Percentiles rank a stretch among this genome's conserved stretches.
Evolutionary conservation across 2,329 filamentous ascomycete genomes (phyloP).

Genomic region (Trichoderma pleuroti): DNA sequence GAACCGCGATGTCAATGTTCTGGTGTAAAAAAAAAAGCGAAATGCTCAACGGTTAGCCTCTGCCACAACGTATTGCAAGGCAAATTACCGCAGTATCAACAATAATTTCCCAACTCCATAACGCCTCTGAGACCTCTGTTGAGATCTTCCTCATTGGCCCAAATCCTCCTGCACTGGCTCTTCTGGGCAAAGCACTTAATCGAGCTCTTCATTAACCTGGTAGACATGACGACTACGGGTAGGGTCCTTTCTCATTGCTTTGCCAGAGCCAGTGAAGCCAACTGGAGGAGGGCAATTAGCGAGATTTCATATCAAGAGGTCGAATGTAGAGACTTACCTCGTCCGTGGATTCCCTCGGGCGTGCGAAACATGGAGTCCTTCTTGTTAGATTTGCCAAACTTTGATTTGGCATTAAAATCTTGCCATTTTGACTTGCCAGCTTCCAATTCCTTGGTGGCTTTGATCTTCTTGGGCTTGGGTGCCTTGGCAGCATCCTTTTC

Average conservation of each 20-base stretch:
- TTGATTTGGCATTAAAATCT: slow-evolving; percentile 79
- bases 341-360: slow-evolving; percentile 76
- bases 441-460: slow-evolving; percentile 87
- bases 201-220: slow-evolving; percentile 70
- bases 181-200: slow-evolving; percentile 45
- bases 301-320: neutral
- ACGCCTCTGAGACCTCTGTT: slow-evolving; percentile 21
- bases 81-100: slow-evolving; percentile 36
- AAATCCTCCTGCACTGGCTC: slow-evolving; percentile 25
- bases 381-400: slow-evolving; percentile 63
- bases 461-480: slow-evolving; percentile 81
- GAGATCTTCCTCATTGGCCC: neutral
- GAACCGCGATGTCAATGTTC: slow-evolving; percentile 17
- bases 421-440: slow-evolving; percentile 92
- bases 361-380: slow-evolving; percentile 98
- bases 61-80: slow-evolving; percentile 33
- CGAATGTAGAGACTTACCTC: slow-evolving; percentile 58
- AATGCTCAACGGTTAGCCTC: slow-evolving; percentile 41
- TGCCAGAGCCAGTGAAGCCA: slow-evolving; percentile 92
- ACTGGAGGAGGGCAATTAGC: slow-evolving; percentile 53
- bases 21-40: slow-evolving; percentile 14
- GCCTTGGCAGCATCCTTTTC: slow-evolving; percentile 66
- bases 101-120: slow-evolving; percentile 23
- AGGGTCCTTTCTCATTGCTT: slow-evolving; percentile 91
- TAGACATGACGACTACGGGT: slow-evolving; percentile 81